Conservation (phyloP, 768 basidiomycete species). For the Pleurotus giganteus region DNA sequence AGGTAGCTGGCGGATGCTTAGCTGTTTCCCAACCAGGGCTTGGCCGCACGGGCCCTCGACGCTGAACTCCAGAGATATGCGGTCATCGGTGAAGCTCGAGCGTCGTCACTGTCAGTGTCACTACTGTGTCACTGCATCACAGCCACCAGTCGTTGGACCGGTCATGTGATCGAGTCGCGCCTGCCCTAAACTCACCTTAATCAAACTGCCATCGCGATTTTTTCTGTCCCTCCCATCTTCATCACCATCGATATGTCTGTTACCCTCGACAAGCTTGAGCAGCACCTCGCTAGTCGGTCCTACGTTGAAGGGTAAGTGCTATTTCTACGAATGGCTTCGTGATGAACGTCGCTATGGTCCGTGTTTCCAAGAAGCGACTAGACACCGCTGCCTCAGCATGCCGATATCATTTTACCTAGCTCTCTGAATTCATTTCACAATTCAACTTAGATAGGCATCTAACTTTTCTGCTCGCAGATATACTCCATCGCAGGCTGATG, state of each 20-base stretch:
- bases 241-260: constrained; percentile 51
- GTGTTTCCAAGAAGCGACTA: constrained; percentile 96
- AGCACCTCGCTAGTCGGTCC: constrained; percentile 83
- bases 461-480: constrained; percentile 50
- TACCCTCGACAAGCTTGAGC: constrained; percentile 72
- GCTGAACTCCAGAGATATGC: too few species aligned
- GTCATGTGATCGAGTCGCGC: constrained; percentile 7
- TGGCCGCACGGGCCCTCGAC: too few species aligned
- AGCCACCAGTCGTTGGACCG: too few species aligned
- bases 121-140: too few species aligned
- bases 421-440: constrained; percentile 51
- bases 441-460: constrained; percentile 3
- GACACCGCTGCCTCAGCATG: constrained; percentile 82
- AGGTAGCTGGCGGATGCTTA: too few species aligned
- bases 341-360: constrained; percentile 91
- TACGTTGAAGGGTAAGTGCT: constrained; percentile 87
- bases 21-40: too few species aligned
- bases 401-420: constrained; percentile 71
- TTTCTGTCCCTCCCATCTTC: constrained; percentile 21
- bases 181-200: constrained; percentile 24
- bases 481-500: constrained; percentile 92
- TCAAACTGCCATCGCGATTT: constrained; percentile 8
- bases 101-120: too few species aligned
- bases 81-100: too few species aligned
- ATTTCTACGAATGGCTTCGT: constrained; percentile 20